A percentile compares a stretch with the other conserved stretches of the same genome.
phyloP scores from a whole-genome alignment of 495 filamentous ascomycete genomes.

The Pyrenula aspistea region DNA sequence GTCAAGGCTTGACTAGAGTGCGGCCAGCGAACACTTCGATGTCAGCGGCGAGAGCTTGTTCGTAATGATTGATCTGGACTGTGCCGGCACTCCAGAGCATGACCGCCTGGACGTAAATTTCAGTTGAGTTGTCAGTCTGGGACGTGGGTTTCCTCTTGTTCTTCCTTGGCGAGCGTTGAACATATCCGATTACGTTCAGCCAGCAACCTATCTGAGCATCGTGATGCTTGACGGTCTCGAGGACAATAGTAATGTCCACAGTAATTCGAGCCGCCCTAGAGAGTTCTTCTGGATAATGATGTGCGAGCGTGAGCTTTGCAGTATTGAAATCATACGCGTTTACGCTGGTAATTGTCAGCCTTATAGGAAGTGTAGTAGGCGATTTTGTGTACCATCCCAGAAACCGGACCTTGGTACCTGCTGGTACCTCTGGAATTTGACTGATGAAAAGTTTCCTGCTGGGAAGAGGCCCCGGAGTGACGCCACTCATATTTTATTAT shows the following conservation, averaged over 20 bases:
- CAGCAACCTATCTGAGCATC: conserved; percentile 69
- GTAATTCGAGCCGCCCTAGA: conserved; percentile 26
- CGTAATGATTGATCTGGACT: conserved; percentile 52
- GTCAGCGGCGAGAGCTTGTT: conserved; percentile 14
- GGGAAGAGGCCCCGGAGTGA: conserved; percentile 49
- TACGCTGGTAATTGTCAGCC: conserved; percentile 37
- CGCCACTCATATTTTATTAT: not conserved
- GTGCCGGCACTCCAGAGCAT: conserved; percentile 55
- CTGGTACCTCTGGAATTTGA: conserved; percentile 37
- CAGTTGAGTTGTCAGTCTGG: conserved; percentile 1
- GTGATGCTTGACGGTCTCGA: conserved; percentile 49
- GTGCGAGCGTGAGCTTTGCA: conserved; percentile 52
- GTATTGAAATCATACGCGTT: conserved; percentile 47
- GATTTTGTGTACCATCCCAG: conserved; percentile 64
- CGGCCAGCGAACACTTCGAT: no score
- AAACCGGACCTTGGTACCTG: conserved; percentile 74
- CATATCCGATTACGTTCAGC: conserved; percentile 83
- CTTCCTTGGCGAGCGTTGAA: conserved; percentile 23
- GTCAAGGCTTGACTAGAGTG: no score
- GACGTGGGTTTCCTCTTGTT: conserved; percentile 1
- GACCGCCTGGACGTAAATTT: conserved; percentile 47
- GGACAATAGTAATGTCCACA: conserved; percentile 60
- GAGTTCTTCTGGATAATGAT: conserved; percentile 40
- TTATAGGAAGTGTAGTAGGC: not conserved
- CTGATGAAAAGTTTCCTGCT: conserved; percentile 58